Evolutionary conservation across 352 stramenopile species (phyloP), one percentile per base, ranked within the genome.

Genomic region (Globisporangium heterothallicum): DNA sequence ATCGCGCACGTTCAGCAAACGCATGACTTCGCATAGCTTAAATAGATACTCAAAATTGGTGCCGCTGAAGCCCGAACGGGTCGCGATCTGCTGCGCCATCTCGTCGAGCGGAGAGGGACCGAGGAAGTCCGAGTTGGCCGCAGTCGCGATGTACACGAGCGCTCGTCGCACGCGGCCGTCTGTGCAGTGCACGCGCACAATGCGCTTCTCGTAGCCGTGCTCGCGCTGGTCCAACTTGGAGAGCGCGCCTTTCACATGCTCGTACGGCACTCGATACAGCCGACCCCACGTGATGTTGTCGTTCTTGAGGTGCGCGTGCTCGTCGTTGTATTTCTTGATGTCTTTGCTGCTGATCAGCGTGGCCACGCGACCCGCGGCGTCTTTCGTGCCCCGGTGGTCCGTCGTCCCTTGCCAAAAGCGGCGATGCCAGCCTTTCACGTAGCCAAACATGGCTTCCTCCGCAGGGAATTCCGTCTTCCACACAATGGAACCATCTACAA

Each of bases 351-450:
- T 88, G 46, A 96, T 85, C 54, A 96, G 78, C 27, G 86, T 96
- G 36, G 93, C 86, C 13, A 95, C 85, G 42, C 86, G 81, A 49
- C 85, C 86, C 53, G 84, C 76, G 24, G 65, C 72, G 0, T 86
- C 81, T 16, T 78, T 70, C 13, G 74, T 87, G 59, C 86, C 86
- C 54, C 86, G 83, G 63, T 96, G 86, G 61, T 94, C 82, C 0
- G 86, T 80, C 36, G 79, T 93, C 52, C 86, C 84, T 58, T 96
- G 86, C 84, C 85, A 96, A 66, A 96, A 96, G 50, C 86, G 82
- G 21, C 86, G 80, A 58, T 91, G 78, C 68, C 71, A 96, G 58
- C 86, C 86, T 26, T 89, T 64, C 16, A 94, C 83, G 67, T 86
- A 72, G 16, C 65, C 69, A 47, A 68, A 70, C 22, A 41, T 42